A percentile compares a stretch with the other conserved stretches of the same genome.
Evolutionary conservation across 495 filamentous ascomycete species (phyloP).

Genomic region (Neurospora discreta): DNA sequence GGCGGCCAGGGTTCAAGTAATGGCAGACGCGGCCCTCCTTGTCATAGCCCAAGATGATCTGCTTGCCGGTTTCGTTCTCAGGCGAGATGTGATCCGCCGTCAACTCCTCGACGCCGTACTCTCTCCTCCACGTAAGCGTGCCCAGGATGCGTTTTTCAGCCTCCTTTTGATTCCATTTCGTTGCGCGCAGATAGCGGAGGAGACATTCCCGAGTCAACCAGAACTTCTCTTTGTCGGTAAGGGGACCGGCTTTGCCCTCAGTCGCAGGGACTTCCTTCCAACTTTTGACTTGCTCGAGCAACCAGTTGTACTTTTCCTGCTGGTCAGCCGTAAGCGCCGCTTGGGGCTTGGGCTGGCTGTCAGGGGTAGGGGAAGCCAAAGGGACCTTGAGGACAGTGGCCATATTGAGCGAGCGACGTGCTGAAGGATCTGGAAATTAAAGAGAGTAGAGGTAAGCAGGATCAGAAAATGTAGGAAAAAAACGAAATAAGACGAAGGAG

Average conservation of each 20-base stretch:
- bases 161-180: slow-evolving; percentile 74
- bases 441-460: neutral
- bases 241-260: slow-evolving; percentile 48
- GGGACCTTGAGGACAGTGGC: slow-evolving; percentile 50
- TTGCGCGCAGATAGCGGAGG: slow-evolving; percentile 82
- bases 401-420: slow-evolving; percentile 13
- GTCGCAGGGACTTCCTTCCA: slow-evolving; percentile 64
- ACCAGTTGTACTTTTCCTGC: slow-evolving; percentile 64
- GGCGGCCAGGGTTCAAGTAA: slow-evolving; percentile 75
- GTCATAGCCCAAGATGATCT: slow-evolving; percentile 80
- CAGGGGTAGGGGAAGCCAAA: slow-evolving; percentile 49
- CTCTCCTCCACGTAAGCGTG: slow-evolving; percentile 79
- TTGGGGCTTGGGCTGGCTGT: slow-evolving; percentile 40
- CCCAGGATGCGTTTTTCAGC: slow-evolving; percentile 66
- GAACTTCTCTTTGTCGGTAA: slow-evolving; percentile 72
- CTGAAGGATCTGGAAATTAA: neutral
- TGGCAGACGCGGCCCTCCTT: slow-evolving; percentile 72
- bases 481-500: neutral
- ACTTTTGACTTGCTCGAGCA: slow-evolving; percentile 52
- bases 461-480: neutral
- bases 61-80: slow-evolving; percentile 95
- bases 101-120: slow-evolving; percentile 66
- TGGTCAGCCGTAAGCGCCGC: slow-evolving; percentile 62
- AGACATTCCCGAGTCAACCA: slow-evolving; percentile 90
- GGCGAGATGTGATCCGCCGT: slow-evolving; percentile 73